Base-by-base conservation (phyloP, 768 basidiomycete genomes). In the Baorangia bicolor region DNA sequence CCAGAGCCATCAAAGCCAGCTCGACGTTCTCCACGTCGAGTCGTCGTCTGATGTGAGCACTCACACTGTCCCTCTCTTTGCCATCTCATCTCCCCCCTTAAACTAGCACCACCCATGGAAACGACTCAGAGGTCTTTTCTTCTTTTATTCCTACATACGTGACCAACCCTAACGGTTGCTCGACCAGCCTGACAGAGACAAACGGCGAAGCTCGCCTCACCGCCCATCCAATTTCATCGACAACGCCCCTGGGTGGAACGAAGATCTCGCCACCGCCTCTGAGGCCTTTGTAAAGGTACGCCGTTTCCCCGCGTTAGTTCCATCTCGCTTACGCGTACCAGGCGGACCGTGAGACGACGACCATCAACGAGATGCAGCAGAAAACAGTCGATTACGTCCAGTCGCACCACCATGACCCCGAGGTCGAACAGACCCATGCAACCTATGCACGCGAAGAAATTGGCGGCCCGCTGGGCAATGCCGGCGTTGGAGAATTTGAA, bases 161-260 rank as follows among this genome's bases (percentile, higher is more conserved):
- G 21, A 20, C 41, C 48, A 27, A 51, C 42, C 21, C 12, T n/a
- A n/a, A n/a, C 6, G 20, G 21, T 33, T 16, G n/a, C 5, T 20
- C 21, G 45, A 84, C 80, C 60, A 78, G 12, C 69, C 85, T 21
- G 82, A 83, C 52, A 63, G 63, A 18, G 82, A 85, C 64, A 87
- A 87, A 57, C 66, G 59, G 13, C 75, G 79, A n/a, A 81, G 81
- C 61, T 68, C 82, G 38, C 63, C 74, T 21, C 70, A 73, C 7
- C 64, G 65, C 4, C 77, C 81, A 12, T 4, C 18, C 3, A 76
- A 82, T 1, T 77, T 81, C 11, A 77, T 80, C 51, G 60, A 71
- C n/a, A 60, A 76, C 12, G 85, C 86, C 0, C 87, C 86, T 4
- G 87, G 86, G 2, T 89, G 87, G 87, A 88, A 88, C 57, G 87